phyloP scores from a whole-genome alignment of 495 filamentous ascomycete genomes.

The Cenococcum geophilum region DNA sequence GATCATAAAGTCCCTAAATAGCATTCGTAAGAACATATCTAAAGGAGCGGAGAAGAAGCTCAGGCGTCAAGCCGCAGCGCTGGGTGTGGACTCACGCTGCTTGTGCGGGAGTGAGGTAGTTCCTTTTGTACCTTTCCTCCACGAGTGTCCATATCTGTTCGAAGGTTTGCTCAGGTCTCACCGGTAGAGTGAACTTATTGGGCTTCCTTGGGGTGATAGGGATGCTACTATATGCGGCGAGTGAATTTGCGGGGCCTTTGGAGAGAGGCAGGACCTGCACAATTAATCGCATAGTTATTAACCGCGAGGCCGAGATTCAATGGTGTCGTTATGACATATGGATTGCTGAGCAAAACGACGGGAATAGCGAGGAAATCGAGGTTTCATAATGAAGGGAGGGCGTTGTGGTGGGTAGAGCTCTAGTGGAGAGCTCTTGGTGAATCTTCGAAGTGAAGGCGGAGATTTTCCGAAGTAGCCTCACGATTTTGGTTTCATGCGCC shows the following conservation, averaged over 20 bases:
- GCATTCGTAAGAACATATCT: slow-evolving; percentile 6
- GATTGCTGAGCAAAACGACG: neutral
- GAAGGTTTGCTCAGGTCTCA: slow-evolving; percentile 25
- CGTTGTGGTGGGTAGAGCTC: neutral
- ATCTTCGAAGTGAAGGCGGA: neutral
- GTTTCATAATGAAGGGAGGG: neutral
- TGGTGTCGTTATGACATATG: neutral
- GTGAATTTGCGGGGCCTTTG: slow-evolving; percentile 3
- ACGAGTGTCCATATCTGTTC: slow-evolving; percentile 25
- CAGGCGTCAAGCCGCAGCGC: too few relatives aligned
- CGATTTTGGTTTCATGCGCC: too few relatives aligned
- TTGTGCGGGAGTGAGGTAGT: slow-evolving; percentile 22
- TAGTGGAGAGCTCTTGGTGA: neutral
- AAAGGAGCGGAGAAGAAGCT: too few relatives aligned
- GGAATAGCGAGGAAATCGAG: neutral
- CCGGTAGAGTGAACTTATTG: slow-evolving; percentile 23
- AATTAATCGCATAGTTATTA: slow-evolving; percentile 17
- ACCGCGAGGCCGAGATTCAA: neutral
- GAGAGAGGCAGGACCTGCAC: slow-evolving; percentile 23
- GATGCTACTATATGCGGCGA: neutral
- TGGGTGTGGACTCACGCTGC: slow-evolving; percentile 17
- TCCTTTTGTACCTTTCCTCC: slow-evolving; percentile 29
- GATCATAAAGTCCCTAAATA: slow-evolving; percentile 27
- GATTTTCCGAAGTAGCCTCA: too few relatives aligned
- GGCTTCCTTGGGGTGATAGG: slow-evolving; percentile 7